Percentiles rank a stretch among this genome's conserved stretches.
phyloP scores from a whole-genome alignment of 2,329 filamentous ascomycete species.

The Paraphoma sp. region DNA sequence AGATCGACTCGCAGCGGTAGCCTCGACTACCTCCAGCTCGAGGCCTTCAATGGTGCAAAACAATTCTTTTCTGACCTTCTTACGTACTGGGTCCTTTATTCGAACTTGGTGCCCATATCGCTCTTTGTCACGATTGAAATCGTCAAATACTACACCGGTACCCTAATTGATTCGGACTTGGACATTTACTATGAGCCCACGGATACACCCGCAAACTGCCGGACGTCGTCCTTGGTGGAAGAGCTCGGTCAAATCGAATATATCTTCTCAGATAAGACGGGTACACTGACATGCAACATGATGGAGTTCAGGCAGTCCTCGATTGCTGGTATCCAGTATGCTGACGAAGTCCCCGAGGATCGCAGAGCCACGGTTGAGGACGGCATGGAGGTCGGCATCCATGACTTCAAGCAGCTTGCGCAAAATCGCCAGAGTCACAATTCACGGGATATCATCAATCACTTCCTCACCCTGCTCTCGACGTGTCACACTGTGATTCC shows the following conservation, averaged over 20 bases:
- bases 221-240: constrained; percentile 95
- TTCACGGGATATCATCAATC: constrained; percentile 69
- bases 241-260: constrained; percentile 98
- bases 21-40: constrained; percentile 75
- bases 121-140: constrained; percentile 97
- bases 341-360: constrained; percentile 90
- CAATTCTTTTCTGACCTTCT: constrained; percentile 94
- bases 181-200: constrained; percentile 98
- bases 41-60: constrained; percentile 66
- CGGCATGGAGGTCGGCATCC: constrained; percentile 77
- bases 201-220: constrained; percentile 93
- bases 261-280: constrained; percentile 98
- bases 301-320: constrained; percentile 98
- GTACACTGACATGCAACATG: constrained; percentile 95
- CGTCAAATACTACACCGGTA: constrained; percentile 98
- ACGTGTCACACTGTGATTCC: constrained; percentile 98
- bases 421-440: constrained; percentile 71
- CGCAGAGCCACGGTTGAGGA: constrained; percentile 80
- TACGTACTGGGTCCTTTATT: constrained; percentile 98
- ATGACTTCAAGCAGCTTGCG: constrained; percentile 79
- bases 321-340: constrained; percentile 93
- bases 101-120: constrained; percentile 93
- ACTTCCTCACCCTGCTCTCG: constrained; percentile 85
- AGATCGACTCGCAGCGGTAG: constrained; percentile 67
- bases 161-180: constrained; percentile 94